Evolutionary conservation across 305 asterid species (phyloP).

Genomic region (Lippia alba): DNA sequence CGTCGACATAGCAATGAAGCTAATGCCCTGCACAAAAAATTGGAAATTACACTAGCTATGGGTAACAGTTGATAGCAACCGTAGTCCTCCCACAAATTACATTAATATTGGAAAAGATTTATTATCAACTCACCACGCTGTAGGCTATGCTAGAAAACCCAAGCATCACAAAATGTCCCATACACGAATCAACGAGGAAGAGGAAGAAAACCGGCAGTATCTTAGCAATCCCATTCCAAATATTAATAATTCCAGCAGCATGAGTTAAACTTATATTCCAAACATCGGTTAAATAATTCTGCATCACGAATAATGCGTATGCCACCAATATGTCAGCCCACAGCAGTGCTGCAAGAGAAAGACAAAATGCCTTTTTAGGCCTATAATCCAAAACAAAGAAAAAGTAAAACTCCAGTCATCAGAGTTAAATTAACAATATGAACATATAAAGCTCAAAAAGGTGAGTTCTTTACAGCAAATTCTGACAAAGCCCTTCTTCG

Average conservation of each 20-base stretch:
- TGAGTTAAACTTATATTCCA: conserved; percentile 45
- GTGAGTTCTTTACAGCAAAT: conserved; percentile 35
- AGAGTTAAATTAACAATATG: neutral
- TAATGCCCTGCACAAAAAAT: conserved; percentile 48
- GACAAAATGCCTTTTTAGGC: neutral
- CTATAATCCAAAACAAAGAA: neutral
- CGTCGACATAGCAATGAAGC: conserved; percentile 51
- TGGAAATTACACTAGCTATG: too few species aligned
- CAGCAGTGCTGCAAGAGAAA: conserved; percentile 30
- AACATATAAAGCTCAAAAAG: conserved; percentile 2
- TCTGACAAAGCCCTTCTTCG: conserved; percentile 45
- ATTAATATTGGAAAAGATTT: neutral
- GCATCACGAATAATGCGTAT: conserved; percentile 36
- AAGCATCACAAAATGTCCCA: conserved; percentile 38
- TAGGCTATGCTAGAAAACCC: neutral
- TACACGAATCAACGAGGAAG: conserved; percentile 30
- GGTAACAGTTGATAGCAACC: too few species aligned
- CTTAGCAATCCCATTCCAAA: conserved; percentile 36
- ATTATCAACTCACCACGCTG: conserved; percentile 35
- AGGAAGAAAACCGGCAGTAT: conserved; percentile 35
- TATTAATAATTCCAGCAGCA: conserved; percentile 46
- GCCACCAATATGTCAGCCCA: conserved; percentile 45
- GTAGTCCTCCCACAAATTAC: conserved; percentile 2
- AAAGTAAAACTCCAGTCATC: neutral
- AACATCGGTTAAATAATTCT: conserved; percentile 41